Evolutionary conservation across 768 basidiomycete species (phyloP), one percentile per base, ranked within the genome.

Genomic region (Leccinellum luteum): DNA sequence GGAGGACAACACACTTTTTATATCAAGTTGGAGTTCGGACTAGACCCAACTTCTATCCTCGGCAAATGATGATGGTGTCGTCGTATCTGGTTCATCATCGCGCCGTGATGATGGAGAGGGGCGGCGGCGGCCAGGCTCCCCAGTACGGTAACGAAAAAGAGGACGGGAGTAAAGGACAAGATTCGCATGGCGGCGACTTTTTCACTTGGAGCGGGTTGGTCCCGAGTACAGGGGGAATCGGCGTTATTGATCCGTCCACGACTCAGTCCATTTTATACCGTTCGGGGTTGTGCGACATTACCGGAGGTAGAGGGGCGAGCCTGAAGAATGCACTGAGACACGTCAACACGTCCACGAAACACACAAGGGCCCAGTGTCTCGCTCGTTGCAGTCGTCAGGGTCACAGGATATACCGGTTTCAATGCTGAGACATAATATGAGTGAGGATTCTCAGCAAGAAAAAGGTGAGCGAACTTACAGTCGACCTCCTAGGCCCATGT

Each of bases 401-500:
- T 35, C 34, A 14, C 15, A 35, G 15, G 34, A 35, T 35, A 15
- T 35, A 15, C 34, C 15, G 34, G 34, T 35, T 35, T 35, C 34
- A 35, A 17, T 35, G 34, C 34, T 35, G 34, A 35, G 32, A 34
- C 32, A 15, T 34, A 34, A 14, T 34, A 6, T 34, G 32, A 34
- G 32, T 34, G 32, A 5, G 2, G 54, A 10, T 25, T 28, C 30
- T 28, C 1, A 54, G 32, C 15, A 30, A 4, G 15, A n/a, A 30
- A 34, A 25, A 17, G 27, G 3, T 15, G 21, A 48, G 23, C 19
- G 52, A 3, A 74, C 87, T 75, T 65, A 90, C 89, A 75, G 60
- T 91, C 89, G 25, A 91, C 76, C 66, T 91, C 89, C 87, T 87
- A 91, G 9, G 86, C 86, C 86, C 82, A 88, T 6, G 87, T 81